Evolutionary conservation across 2,329 filamentous ascomycete species (phyloP).

Genomic region (Pezicula rhizophila): DNA sequence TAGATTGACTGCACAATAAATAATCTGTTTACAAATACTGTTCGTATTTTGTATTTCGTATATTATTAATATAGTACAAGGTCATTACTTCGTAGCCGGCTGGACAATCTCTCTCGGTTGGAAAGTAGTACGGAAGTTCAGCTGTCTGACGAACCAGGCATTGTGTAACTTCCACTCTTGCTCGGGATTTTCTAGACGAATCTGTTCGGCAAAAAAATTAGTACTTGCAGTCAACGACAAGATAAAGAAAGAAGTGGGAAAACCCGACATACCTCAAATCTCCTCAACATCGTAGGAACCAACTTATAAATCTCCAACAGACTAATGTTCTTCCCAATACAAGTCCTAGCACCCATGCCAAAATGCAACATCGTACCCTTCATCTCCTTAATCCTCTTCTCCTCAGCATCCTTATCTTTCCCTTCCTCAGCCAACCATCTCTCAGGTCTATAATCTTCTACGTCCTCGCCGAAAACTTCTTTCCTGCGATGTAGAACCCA

Average conservation of each 20-base stretch:
- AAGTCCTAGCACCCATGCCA: conserved; percentile 64
- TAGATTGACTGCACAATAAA: too few species aligned
- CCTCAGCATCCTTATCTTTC: conserved; percentile 32
- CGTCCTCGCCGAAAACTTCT: conserved; percentile 63
- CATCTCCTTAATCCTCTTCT: conserved; percentile 58
- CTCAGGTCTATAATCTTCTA: conserved; percentile 62
- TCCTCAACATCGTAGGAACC: conserved; percentile 53
- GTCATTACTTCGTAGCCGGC: conserved; percentile 1
- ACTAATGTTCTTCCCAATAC: conserved; percentile 63
- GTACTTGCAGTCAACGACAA: neutral
- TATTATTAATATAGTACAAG: neutral
- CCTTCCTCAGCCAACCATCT: conserved; percentile 50
- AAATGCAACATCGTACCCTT: conserved; percentile 68
- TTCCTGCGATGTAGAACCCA: conserved; percentile 68
- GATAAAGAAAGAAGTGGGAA: neutral
- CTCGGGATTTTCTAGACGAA: conserved; percentile 45
- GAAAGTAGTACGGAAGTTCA: conserved; percentile 39
- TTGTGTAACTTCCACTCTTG: conserved; percentile 55
- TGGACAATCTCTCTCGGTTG: conserved; percentile 16
- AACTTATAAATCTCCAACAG: conserved; percentile 59
- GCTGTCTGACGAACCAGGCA: conserved; percentile 58
- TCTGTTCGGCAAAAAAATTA: conserved; percentile 31
- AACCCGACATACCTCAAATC: conserved; percentile 48
- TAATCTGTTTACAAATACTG: too few species aligned
- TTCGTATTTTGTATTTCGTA: neutral